Conservation (phyloP, 2,329 filamentous ascomycete genomes). For the Epichloe sibirici region DNA sequence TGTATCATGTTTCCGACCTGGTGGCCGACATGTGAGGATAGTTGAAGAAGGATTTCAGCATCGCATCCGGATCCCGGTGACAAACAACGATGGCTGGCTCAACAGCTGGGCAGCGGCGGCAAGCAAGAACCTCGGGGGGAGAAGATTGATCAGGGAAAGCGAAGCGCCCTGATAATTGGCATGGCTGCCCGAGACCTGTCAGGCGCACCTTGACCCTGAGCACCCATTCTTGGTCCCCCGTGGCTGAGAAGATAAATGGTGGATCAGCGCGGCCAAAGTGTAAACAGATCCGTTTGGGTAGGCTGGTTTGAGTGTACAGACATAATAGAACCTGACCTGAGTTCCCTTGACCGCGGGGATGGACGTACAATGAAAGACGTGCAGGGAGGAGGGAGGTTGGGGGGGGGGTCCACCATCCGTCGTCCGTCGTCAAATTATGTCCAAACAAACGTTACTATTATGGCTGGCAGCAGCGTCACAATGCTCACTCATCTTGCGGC, state of each 20-base stretch:
- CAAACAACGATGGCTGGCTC: too few species aligned
- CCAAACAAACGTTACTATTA: background rate
- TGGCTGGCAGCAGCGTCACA: background rate
- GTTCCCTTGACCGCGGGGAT: background rate
- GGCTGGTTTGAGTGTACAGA: background rate
- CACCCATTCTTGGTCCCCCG: background rate
- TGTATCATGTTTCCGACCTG: too few species aligned
- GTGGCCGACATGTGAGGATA: too few species aligned
- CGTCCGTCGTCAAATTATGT: background rate
- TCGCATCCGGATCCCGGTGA: too few species aligned
- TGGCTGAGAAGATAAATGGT: background rate
- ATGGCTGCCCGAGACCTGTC: conserved; percentile 5
- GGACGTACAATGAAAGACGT: conserved; percentile 2
- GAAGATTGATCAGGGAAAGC: background rate
- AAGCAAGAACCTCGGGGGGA: background rate
- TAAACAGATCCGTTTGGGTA: conserved; percentile 1
- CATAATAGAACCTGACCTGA: background rate
- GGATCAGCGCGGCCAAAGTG: background rate
- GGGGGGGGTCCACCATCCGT: background rate
- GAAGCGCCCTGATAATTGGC: background rate
- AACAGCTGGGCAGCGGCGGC: background rate
- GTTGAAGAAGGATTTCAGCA: too few species aligned
- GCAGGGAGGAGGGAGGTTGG: background rate
- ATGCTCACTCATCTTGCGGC: background rate
- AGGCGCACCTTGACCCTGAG: conserved; percentile 1